Evolutionary conservation across 2,329 filamentous ascomycete species (phyloP).

Genomic region (Fonsecaea nubica): DNA sequence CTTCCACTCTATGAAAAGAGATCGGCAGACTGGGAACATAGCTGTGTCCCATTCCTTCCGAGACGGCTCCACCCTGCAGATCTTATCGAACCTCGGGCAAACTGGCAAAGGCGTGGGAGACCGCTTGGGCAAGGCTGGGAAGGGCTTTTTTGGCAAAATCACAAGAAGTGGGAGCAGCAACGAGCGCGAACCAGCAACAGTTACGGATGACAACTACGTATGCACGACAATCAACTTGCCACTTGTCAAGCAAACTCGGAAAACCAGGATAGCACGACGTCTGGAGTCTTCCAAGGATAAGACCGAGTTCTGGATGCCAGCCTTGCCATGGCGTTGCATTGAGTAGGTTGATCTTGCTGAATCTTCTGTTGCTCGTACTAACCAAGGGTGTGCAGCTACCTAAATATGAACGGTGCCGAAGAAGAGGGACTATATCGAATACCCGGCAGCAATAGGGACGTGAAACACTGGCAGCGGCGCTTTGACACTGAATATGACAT

Average conservation of each 20-base stretch:
- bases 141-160: conserved; percentile 81
- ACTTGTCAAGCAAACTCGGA: conserved; percentile 85
- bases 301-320: conserved; percentile 99
- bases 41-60: conserved; percentile 58
- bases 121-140: conserved; percentile 72
- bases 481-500: conserved; percentile 90
- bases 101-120: conserved; percentile 77
- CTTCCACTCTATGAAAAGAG: conserved; percentile 23
- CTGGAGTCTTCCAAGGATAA: conserved; percentile 89
- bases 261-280: conserved; percentile 87
- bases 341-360: conserved; percentile 62
- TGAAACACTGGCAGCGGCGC: conserved; percentile 90
- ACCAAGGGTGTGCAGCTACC: conserved; percentile 62
- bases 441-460: conserved; percentile 85
- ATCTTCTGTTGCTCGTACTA: conserved; percentile 22
- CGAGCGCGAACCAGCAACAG: conserved; percentile 60
- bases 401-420: conserved; percentile 93
- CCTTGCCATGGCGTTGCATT: conserved; percentile 92
- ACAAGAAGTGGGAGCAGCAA: conserved; percentile 73
- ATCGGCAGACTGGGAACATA: conserved; percentile 30
- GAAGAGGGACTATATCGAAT: conserved; percentile 93
- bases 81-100: conserved; percentile 76
- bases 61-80: conserved; percentile 66
- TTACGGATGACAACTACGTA: conserved; percentile 83
- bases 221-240: conserved; percentile 85